These are phyloP conservation scores for Inonotus hispidus DNA, from an alignment of 1,284 basidiomycete species.

Conservation along the genomic window DNA sequence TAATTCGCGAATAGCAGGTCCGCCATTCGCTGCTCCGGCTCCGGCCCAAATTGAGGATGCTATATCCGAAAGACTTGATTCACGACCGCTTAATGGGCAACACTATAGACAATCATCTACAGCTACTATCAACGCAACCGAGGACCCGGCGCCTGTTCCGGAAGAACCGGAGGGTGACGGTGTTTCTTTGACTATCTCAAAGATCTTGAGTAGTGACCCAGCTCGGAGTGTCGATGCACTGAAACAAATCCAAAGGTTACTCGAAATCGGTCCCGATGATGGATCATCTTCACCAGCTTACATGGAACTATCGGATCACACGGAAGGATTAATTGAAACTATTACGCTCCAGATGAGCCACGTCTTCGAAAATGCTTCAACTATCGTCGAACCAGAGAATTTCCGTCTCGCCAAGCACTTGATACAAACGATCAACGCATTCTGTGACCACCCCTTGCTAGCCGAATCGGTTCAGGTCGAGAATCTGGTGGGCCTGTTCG, in stretches of 20 bases:
- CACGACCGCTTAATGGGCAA: constrained; percentile 23
- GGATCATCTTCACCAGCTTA: constrained; percentile 64
- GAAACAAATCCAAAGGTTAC: constrained; percentile 83
- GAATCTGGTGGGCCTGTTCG: constrained; percentile 73
- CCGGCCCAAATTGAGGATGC: constrained; percentile 8
- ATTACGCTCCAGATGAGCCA: constrained; percentile 86
- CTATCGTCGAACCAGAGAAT: constrained; percentile 67
- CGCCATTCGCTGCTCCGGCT: constrained; percentile 23
- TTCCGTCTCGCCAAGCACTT: constrained; percentile 93
- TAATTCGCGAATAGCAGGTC: constrained; percentile 44
- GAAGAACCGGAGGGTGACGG: constrained; percentile 39
- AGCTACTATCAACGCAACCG: constrained; percentile 25
- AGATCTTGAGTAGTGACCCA: constrained; percentile 81
- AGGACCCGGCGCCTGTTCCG: constrained; percentile 16
- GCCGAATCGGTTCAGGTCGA: constrained; percentile 80
- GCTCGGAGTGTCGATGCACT: constrained; percentile 87
- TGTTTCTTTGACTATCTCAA: constrained; percentile 74
- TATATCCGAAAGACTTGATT: constrained; percentile 8
- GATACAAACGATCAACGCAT: constrained; percentile 89
- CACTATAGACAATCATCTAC: constrained; percentile 20
- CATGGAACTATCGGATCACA: constrained; percentile 75
- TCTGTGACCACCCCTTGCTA: constrained; percentile 80
- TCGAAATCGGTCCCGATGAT: constrained; percentile 69
- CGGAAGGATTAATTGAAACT: constrained; percentile 83
- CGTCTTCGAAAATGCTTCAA: constrained; percentile 76